Evolutionary conservation across 1,139 yeast species (phyloP), one percentile per base, ranked within the genome.

Genomic region (Geotrichum reessii): DNA sequence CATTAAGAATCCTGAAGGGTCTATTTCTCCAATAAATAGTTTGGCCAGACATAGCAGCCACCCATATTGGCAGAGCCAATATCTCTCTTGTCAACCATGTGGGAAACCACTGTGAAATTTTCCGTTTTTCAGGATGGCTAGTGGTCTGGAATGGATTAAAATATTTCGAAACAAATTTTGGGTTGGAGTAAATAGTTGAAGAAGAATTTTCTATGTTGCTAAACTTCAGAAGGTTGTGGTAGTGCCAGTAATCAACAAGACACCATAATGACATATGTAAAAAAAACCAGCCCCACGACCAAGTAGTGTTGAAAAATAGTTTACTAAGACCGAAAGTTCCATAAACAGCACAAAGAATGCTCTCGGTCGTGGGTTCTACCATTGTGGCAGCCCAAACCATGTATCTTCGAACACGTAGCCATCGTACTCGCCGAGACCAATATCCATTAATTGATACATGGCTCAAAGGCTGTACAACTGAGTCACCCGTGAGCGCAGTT

Each of bases 301-400:
- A 40, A 17, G 4, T 14, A 14, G 28, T 59, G 9, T 58, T 58
- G 8, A 58, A 49, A 50, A 81, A 72, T n/a, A 85, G 62, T 2
- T 78, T 76, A 22, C 84, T 77, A 1, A 84, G 64, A 0, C 86
- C 86, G 67, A 78, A 81, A 1, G 87, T 76, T 7, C 96, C 96
- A 0, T 81, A 49, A 2, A 69, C 50, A 0, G 95, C 95, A 65
- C 85, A 80, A 1, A 89, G 71, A 2, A 90, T 64, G 54, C 87
- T 81, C 70, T 90, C 97, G 0, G 97, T 90, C 6, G 93, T 81
- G 8, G 97, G 97, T 68, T 90, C 97, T 27, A 88, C 75, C 56
- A 90, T 71, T 0, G 97, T 90, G 0, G 97, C 97, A 42, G 84
- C 83, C 33, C 86, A 74, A 2, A 90, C 97, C 96, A 90, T 89